Percentiles rank a stretch among this genome's conserved stretches.
phyloP scores from a whole-genome alignment of 2,329 filamentous ascomycete species.

The Aspergillus terreus region DNA sequence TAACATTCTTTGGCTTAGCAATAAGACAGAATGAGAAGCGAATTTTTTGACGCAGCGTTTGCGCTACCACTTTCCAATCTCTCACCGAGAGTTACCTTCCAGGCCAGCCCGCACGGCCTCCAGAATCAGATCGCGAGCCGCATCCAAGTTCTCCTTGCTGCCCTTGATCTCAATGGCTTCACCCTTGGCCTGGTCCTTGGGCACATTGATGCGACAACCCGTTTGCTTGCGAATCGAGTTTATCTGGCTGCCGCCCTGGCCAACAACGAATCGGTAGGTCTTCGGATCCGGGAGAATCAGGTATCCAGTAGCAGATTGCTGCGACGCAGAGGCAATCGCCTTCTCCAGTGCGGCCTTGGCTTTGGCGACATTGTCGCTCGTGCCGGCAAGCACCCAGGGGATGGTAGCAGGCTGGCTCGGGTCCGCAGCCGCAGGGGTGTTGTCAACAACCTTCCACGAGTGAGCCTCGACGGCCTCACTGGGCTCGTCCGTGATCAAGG shows the following conservation, averaged over 20 bases:
- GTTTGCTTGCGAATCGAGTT: conserved; percentile 90
- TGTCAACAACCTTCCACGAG: conserved; percentile 78
- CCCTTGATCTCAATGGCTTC: conserved; percentile 92
- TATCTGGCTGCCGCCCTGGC: conserved; percentile 83
- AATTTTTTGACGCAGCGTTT: not conserved
- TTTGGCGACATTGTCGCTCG: conserved; percentile 73
- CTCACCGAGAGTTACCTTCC: conserved; percentile 19
- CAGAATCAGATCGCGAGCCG: conserved; percentile 84
- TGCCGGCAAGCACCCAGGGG: conserved; percentile 84
- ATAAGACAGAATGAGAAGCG: conserved; percentile 9
- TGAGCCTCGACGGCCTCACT: conserved; percentile 63
- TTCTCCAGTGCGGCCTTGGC: conserved; percentile 71
- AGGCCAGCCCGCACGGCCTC: conserved; percentile 62
- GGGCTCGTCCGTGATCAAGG: conserved; percentile 88
- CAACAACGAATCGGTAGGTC: conserved; percentile 87
- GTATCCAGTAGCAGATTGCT: conserved; percentile 67
- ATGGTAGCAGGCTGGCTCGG: conserved; percentile 39
- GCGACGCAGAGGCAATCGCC: conserved; percentile 60
- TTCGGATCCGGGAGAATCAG: conserved; percentile 84
- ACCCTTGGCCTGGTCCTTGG: conserved; percentile 66
- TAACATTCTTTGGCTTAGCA: conserved; percentile 7
- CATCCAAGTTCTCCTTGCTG: conserved; percentile 72
- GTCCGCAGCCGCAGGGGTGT: conserved; percentile 21
- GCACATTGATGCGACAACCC: conserved; percentile 90
- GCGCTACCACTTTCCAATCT: not conserved